phyloP scores from a whole-genome alignment of 345 rosid genomes.

The Eucalyptus paniculata region DNA sequence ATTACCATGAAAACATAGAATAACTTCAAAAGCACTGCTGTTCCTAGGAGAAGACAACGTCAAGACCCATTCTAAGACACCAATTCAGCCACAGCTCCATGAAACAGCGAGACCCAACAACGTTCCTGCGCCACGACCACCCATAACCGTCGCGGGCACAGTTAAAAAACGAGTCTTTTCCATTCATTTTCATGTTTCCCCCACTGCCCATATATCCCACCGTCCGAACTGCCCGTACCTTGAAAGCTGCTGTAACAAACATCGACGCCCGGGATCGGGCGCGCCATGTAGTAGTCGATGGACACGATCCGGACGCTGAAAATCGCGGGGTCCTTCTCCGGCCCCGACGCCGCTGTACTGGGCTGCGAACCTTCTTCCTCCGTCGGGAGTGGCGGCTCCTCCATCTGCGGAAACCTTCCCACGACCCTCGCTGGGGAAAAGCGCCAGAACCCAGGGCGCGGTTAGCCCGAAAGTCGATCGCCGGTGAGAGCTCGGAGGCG shows the following conservation, averaged over 20 bases:
- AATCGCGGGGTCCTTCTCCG: slow-evolving; percentile 6
- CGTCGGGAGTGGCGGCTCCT: neutral
- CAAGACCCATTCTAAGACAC: too few species aligned
- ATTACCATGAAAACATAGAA: too few species aligned
- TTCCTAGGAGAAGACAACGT: too few species aligned
- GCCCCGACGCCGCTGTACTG: neutral
- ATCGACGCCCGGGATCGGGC: slow-evolving; percentile 65
- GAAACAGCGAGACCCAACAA: rapidly evolving
- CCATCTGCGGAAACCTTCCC: neutral
- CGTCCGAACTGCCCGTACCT: slow-evolving; percentile 17
- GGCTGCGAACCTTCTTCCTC: slow-evolving; percentile 41
- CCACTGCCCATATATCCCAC: neutral
- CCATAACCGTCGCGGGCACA: neutral
- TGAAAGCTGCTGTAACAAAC: slow-evolving; percentile 76
- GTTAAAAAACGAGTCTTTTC: neutral
- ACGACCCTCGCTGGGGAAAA: neutral
- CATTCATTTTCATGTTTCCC: neutral
- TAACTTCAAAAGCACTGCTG: too few species aligned
- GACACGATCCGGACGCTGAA: slow-evolving; percentile 81
- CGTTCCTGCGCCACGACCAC: rapidly evolving
- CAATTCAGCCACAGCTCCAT: too few species aligned
- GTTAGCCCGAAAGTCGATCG: neutral
- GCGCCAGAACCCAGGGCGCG: neutral
- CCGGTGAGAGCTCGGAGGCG: neutral
- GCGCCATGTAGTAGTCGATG: slow-evolving; percentile 76